Conservation (phyloP, 305 asterid species). For the Andrographis paniculata region DNA sequence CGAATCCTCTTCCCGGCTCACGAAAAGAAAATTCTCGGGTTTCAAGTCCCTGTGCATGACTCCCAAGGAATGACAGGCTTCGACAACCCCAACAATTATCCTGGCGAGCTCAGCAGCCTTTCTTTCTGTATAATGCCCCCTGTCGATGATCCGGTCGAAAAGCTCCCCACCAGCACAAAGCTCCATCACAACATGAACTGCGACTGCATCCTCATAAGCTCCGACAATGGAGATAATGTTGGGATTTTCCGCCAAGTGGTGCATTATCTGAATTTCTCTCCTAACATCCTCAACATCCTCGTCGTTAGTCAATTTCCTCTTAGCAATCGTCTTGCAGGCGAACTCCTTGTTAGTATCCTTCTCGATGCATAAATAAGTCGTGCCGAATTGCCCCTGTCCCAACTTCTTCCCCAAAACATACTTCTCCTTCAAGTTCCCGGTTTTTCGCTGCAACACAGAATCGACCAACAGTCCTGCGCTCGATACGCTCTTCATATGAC, state of each 20-base stretch:
- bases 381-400: constrained; percentile 77
- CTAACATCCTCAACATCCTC: constrained; percentile 85
- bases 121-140: constrained; percentile 67
- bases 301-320: constrained; percentile 52
- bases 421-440: constrained; percentile 46
- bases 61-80: constrained; percentile 66
- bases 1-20: constrained; percentile 52
- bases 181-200: constrained; percentile 79
- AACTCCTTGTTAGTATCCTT: constrained; percentile 41
- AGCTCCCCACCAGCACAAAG: constrained; percentile 86
- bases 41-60: too few relatives aligned
- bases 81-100: constrained; percentile 58
- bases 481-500: constrained; percentile 41
- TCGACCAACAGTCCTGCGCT: constrained; percentile 56
- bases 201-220: constrained; percentile 69
- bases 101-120: constrained; percentile 77
- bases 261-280: constrained; percentile 81
- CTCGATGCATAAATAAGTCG: constrained; percentile 50
- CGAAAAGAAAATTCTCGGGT: constrained; percentile 80
- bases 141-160: constrained; percentile 64
- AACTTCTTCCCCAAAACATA: constrained; percentile 54
- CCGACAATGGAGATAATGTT: constrained; percentile 57
- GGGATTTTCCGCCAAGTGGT: constrained; percentile 64
- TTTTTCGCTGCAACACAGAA: constrained; percentile 53
- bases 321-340: constrained; percentile 70